These are phyloP conservation scores for Ophiosphaerella herpotricha DNA, from an alignment of 2,329 filamentous ascomycete genomes.

Conservation along the genomic window DNA sequence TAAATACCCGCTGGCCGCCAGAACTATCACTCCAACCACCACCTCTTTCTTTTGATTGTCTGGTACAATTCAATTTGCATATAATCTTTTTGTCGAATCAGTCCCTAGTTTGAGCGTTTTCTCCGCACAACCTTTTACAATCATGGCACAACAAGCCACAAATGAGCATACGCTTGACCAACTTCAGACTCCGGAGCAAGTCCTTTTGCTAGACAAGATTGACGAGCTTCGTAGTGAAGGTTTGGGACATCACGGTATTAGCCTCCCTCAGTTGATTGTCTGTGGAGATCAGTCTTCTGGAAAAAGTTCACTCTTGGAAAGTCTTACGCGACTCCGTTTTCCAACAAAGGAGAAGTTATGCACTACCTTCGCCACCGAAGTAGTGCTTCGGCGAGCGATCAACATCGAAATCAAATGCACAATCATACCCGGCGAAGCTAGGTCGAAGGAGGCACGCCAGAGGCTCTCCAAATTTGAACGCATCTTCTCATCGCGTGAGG, in stretches of 20 bases:
- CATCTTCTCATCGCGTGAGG: constrained; percentile 21
- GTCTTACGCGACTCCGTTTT: constrained; percentile 60
- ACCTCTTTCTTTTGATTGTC: not conserved
- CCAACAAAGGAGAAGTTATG: constrained; percentile 60
- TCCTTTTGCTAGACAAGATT: constrained; percentile 58
- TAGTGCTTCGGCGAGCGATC: constrained; percentile 55
- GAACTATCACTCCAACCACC: not conserved
- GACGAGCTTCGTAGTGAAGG: constrained; percentile 51
- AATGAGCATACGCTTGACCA: constrained; percentile 24
- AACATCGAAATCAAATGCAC: constrained; percentile 49
- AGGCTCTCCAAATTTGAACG: constrained; percentile 24
- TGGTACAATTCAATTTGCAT: not conserved
- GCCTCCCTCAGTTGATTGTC: constrained; percentile 37
- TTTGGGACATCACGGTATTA: constrained; percentile 37
- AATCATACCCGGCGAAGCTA: constrained; percentile 39
- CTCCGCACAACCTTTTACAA: not conserved
- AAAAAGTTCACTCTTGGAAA: constrained; percentile 39
- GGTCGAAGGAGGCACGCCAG: constrained; percentile 12
- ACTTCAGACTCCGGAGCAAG: constrained; percentile 33
- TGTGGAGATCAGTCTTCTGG: constrained; percentile 38
- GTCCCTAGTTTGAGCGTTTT: no score
- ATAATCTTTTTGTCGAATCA: no score
- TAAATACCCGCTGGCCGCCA: not conserved
- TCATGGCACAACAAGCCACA: constrained; percentile 14
- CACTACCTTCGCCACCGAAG: constrained; percentile 66